Evolutionary conservation across 1,284 basidiomycete genomes (phyloP).

Genomic region (Pseudozyma hubeiensis): DNA sequence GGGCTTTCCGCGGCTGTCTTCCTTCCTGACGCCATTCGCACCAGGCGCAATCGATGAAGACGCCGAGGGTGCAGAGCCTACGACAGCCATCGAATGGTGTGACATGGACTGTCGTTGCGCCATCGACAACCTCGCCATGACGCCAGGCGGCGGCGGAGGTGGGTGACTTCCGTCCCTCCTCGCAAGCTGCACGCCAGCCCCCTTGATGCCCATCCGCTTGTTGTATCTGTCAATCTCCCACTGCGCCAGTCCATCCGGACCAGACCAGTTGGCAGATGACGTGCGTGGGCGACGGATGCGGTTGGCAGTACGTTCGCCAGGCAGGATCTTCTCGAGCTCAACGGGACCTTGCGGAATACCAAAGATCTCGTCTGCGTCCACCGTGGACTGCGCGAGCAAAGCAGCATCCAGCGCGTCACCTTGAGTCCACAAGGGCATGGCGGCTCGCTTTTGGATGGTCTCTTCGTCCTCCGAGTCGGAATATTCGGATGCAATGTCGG

Average conservation of each 20-base stretch:
- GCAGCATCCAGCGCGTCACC: constrained; percentile 57
- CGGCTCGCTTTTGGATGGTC: constrained; percentile 57
- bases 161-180: constrained; percentile 34
- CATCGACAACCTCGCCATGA: constrained; percentile 38
- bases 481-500: constrained; percentile 62
- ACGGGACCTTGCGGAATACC: constrained; percentile 63
- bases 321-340: constrained; percentile 61
- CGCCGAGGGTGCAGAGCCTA: neutral
- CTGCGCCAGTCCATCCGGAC: constrained; percentile 61
- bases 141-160: constrained; percentile 27
- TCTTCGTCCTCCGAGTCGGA: constrained; percentile 66
- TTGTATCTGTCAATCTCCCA: constrained; percentile 68
- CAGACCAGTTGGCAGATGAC: constrained; percentile 64
- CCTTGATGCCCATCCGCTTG: constrained; percentile 62
- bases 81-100: constrained; percentile 10
- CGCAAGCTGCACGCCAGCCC: constrained; percentile 33
- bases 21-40: constrained; percentile 7
- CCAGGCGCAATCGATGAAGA: constrained; percentile 5
- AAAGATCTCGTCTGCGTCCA: constrained; percentile 66
- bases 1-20: constrained; percentile 24
- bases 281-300: constrained; percentile 57
- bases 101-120: constrained; percentile 30
- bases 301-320: constrained; percentile 42
- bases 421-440: constrained; percentile 63
- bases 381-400: constrained; percentile 54